Evolutionary conservation across 306 rosid species (phyloP), one percentile per base, ranked within the genome.

Genomic region (Prunus fruticosa): DNA sequence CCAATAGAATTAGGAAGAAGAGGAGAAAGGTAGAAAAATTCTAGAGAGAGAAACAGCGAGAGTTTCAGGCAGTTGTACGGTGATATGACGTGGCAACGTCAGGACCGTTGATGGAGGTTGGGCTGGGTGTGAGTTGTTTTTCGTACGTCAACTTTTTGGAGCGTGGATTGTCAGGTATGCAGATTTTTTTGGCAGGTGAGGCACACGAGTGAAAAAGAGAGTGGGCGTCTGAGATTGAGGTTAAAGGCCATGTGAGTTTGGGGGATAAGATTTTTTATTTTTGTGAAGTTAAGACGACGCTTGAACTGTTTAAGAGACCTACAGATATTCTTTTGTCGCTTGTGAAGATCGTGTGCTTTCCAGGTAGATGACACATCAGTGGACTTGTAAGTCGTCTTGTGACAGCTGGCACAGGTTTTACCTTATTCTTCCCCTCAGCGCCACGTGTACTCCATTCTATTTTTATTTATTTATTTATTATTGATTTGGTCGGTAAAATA

Each of bases 41-140:
- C 9, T 15, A 6, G 49, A 68, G 20, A 49, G 71, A 54, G 68
- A 76, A 12, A 77, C 18, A 25, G 22, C 27, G 72, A 46, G 72
- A 12, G 34, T 5, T 50, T 49, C 38, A n/a, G 75, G 58, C 28
- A 23, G 47, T 81, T 71, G 46, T 20, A 15, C 67, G 67, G 34
- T 6, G 19, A 16, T 15, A 5, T 69, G 71, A 81, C 89, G 88
- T 89, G 93, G 78, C 80, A 34, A 2, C 0, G 2, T 47, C 11
- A 2, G 3, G 25, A 16, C 85, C 89, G 93, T 86, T 34, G 68
- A 78, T 80, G 80, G 18, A 5, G 54, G 15, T 46, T 2, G 66
- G 27, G 11, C 15, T 23, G 66, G 50, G 41, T 64, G 54, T 71
- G 58, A 76, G 27, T 22, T 11, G 46, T 50, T 22, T 5, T 41